Base-by-base conservation (phyloP, 352 stramenopile species). In the Globisporangium paroecandrum region DNA sequence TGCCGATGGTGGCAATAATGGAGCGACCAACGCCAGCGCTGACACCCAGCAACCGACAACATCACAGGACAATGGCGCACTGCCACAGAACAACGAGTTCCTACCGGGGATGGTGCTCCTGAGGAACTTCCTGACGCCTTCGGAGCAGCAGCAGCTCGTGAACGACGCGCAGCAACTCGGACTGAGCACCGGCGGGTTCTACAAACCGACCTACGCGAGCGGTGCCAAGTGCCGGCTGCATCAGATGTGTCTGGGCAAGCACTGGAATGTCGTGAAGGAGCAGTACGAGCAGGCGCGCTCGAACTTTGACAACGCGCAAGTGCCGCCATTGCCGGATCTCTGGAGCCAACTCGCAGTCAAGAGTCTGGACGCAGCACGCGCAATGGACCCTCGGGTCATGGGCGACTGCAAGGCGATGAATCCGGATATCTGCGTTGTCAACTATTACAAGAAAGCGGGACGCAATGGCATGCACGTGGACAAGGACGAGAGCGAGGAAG, bases 391-490 rank as follows among this genome's bases (percentile, higher is more conserved):
- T 4, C 61, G 67, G 9, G 82, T 90, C 18, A 68, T 89, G 71
- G 83, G 83, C n/a, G 65, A 65, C 22, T 89, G 78, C 69, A 47
- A 34, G 7, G 41, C 51, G 12, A 81, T 92, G 71, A 68, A 34
- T 22, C 84, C 82, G 0, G 82, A 92, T 38, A 83, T 92, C 57
- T 90, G 81, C 54, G 81, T 90, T 22, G 82, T 90, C 58, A 90
- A 90, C 65, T 92, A 88, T 56, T 90, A 90, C 73, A 89, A 89
- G 67, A 88, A 89, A 65, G 81, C 81, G 22, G 84, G 84, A 0
- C 74, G 81, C 68, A 92, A 89, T 49, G 84, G 81, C 64, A 84
- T 91, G 78, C 83, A 91, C 68, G 74, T 89, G 25, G 83, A 91
- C 74, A 89, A 90, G 69, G 79, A 90, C 67, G 83, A 91, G 62